Base-by-base conservation (phyloP, 495 filamentous ascomycete species). In the Aspergillus bridgeri region DNA sequence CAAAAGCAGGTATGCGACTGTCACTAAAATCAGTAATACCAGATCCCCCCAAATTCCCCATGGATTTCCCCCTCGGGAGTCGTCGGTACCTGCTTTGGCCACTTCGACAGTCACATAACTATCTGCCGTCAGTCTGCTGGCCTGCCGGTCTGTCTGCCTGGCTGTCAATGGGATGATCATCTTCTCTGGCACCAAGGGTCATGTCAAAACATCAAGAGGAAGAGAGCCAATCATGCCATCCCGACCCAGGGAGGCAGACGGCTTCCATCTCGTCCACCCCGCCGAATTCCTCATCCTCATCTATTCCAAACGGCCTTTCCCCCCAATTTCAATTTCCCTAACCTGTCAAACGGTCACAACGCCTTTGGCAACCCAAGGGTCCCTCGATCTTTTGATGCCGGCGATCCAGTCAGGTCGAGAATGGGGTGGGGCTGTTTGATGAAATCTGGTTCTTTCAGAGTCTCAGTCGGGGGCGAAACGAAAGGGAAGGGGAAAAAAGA, bases 291-390 rank as follows among this genome's bases (percentile, higher is more conserved):
- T 38, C 33, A 38, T 38, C 33, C 45, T 60, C 53, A 57, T 61
- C 49, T 52, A 61, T 57, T 50, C 49, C 48, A 56, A 43, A 61
- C 59, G 7, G 33, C 9, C 33, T 38, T 38, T 52, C 33, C 20
- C 18, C 42, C 46, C 47, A 60, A 60, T 60, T 60, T 57, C 47
- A 60, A 60, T 60, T 60, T 57, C 59, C 48, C 56, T 48, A 53
- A 22, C 43, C 59, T 24, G 33, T 52, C 29, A 42, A 52, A 52
- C 27, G n/a, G n/a, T n/a, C n/a, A n/a, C n/a, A n/a, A n/a, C 21
- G 38, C 42, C 18, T 47, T 22, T 7, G 29, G 18, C 27, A 42
- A 27, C 23, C 57, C 51, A 59, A 52, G 56, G 56, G 50, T 58
- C 55, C 48, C 46, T 51, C 38, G 48, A 51, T 51, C 45, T 42